These are phyloP conservation scores for Phoenix roebelenii DNA, from an alignment of 176 grass and related monocot species.

Conservation along the genomic window DNA sequence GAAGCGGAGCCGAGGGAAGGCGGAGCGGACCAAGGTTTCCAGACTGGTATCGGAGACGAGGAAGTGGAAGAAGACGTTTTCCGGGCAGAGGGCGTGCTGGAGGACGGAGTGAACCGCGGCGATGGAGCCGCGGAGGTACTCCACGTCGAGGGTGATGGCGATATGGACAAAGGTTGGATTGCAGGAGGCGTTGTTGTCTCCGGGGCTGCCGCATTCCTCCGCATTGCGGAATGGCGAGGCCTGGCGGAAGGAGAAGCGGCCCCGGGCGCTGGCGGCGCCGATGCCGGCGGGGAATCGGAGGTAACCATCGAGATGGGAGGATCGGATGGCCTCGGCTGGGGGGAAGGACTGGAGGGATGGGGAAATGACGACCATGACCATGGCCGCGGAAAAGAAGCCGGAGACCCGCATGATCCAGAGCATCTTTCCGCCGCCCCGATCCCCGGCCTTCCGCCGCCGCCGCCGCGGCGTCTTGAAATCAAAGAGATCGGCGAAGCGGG, in stretches of 20 bases:
- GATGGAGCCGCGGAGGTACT: constrained; percentile 11
- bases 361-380: constrained; percentile 17
- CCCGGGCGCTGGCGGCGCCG: neutral
- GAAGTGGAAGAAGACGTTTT: constrained; percentile 11
- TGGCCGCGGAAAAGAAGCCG: constrained; percentile 18
- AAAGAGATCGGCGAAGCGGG: constrained; percentile 6
- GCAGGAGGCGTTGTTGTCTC: neutral
- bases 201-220: neutral
- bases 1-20: constrained; percentile 5
- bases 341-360: constrained; percentile 25
- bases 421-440: neutral
- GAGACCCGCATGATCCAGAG: constrained; percentile 20
- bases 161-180: neutral
- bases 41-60: neutral
- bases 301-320: neutral
- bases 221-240: constrained; percentile 3
- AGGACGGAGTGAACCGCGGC: constrained; percentile 10
- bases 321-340: constrained; percentile 23
- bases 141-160: constrained; percentile 11
- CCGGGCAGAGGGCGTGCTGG: constrained; percentile 1
- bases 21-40: constrained; percentile 2
- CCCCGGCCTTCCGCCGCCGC: neutral
- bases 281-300: neutral
- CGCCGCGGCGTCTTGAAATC: constrained; percentile 8
- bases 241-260: neutral